These are phyloP conservation scores for Phytophthora rubi DNA, from an alignment of 352 stramenopile species.

Conservation along the genomic window DNA sequence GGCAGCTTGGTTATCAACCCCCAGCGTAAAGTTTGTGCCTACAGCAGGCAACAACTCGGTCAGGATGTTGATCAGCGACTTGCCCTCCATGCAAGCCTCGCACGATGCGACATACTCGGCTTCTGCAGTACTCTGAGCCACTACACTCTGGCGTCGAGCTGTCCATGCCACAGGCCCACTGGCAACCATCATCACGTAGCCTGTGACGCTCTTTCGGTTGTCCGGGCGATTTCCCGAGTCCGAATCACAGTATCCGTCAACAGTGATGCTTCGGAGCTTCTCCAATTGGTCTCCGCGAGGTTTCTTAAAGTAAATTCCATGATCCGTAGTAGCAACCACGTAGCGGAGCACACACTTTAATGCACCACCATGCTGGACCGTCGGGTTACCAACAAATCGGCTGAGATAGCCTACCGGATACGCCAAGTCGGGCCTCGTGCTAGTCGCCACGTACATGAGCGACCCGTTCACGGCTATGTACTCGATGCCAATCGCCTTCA, in stretches of 20 bases:
- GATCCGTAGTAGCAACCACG: background rate
- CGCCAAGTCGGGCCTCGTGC: background rate
- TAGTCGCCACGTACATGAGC: background rate
- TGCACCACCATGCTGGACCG: background rate
- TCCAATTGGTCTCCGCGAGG: too few relatives aligned
- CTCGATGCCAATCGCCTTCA: background rate
- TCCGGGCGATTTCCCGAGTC: background rate
- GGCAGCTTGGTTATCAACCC: background rate
- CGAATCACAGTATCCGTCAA: background rate
- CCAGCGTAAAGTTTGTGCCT: background rate
- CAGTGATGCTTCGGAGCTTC: background rate
- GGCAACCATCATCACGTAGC: background rate
- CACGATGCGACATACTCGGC: background rate
- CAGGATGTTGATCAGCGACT: background rate
- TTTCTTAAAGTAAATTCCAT: background rate
- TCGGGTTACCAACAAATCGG: background rate
- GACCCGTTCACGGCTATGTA: background rate
- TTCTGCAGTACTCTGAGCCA: background rate
- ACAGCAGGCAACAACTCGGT: background rate
- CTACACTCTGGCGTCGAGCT: background rate
- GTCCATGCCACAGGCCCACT: background rate
- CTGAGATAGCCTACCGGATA: background rate
- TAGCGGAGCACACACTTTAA: background rate
- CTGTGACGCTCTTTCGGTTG: background rate
- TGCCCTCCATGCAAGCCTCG: background rate